phyloP scores from a whole-genome alignment of 225 moss, liverwort and hornwort species.

The Physcomitrellopsis africana region DNA sequence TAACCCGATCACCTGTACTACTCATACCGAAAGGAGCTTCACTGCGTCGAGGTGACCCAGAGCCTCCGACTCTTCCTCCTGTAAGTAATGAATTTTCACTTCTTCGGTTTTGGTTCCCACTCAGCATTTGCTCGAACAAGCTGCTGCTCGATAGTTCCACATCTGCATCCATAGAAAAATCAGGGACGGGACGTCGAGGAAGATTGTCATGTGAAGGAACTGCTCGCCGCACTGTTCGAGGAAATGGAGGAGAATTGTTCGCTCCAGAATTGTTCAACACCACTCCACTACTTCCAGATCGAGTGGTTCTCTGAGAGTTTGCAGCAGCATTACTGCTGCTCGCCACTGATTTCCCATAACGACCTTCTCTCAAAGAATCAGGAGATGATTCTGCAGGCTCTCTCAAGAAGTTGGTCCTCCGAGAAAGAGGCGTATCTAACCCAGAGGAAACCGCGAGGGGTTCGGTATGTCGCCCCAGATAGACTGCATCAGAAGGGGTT shows the following conservation, averaged over 20 bases:
- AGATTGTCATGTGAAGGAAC: conserved; percentile 67
- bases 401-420: conserved; percentile 54
- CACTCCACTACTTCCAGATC: conserved; percentile 38
- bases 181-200: conserved; percentile 50
- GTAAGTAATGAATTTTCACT: conserved; percentile 54
- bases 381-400: conserved; percentile 44
- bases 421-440: conserved; percentile 55
- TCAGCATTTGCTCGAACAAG: conserved; percentile 63
- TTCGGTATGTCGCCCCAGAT: conserved; percentile 56
- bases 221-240: conserved; percentile 69
- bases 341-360: conserved; percentile 56
- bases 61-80: conserved; percentile 56
- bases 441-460: conserved; percentile 41
- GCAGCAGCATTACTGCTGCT: conserved; percentile 45
- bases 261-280: conserved; percentile 42
- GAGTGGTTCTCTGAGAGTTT: conserved; percentile 53
- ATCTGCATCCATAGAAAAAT: conserved; percentile 64
- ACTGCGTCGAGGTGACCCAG: conserved; percentile 57
- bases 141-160: conserved; percentile 56
- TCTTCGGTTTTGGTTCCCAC: conserved; percentile 45
- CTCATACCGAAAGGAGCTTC: conserved; percentile 51
- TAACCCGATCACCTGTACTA: conserved; percentile 56
- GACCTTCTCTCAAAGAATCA: conserved; percentile 45
- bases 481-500: conserved; percentile 46
- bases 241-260: conserved; percentile 56